Base-by-base conservation (phyloP, 371 early-diverging fungal species). In the Choanephora cucurbitarum region DNA sequence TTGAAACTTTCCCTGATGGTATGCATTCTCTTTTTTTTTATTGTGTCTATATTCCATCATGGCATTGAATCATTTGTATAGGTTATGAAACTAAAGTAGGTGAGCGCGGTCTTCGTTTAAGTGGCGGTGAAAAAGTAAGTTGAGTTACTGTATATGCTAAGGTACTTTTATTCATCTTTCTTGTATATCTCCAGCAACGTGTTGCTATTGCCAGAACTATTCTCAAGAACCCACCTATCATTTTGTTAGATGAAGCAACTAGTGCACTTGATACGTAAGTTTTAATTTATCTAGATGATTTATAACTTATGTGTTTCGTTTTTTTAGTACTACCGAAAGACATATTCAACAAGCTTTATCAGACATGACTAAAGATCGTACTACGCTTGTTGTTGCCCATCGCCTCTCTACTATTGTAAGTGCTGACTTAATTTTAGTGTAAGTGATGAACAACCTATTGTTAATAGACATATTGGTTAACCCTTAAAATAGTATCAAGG, bases 81-180 rank as follows among this genome's bases (percentile, higher is more conserved):
- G 90, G 88, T 19, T 99, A 99, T 71, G 83, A 96, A 0, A 95
- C 98, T 0, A 83, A 81, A 9, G 96, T 97, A 0, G 99, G 99
- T 19, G 92, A 96, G 65, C 84, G 96, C 33, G 99, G 99, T 19
- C 69, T 90, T 67, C 85, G 90, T 53, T 74, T 98, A 14, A 83
- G 83, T 43, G 90, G 90, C 23, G 99, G 99, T 18, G 98, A 99
- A 73, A 95, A 94, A 43, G 57, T 57, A 49, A 43, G 28, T 28
- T 7, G 7, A 28, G 28, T 7, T 7, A 7, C 28, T 5, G 28
- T 28, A n/a, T n/a, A n/a, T 28, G 5, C 7, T 28, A 7, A 28
- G 28, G 3, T 39, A 28, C 18, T 23, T 28, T 40, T 23, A 23
- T 1, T 7, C 18, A 18, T 37, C 11, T n/a, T 24, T 10, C 17